phyloP scores from a whole-genome alignment of 192 early-diverging fungal species.

The Rhizoclosmatium globosum region DNA sequence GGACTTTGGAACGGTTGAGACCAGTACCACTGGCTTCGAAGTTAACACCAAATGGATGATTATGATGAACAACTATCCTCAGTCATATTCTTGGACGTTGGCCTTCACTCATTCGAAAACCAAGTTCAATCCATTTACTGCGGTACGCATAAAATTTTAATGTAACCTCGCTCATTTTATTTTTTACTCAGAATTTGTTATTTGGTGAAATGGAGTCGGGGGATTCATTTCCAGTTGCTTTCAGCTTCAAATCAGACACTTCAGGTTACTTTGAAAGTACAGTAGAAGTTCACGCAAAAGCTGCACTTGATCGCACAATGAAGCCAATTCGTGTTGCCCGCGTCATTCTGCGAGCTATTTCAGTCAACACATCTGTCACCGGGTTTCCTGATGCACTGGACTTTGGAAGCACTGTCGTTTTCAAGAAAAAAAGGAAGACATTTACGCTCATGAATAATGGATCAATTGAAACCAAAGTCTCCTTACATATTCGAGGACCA shows the following conservation, averaged over 20 bases:
- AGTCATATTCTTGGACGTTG: constrained; percentile 59
- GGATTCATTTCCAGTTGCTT: constrained; percentile 58
- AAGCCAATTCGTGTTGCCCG: constrained; percentile 52
- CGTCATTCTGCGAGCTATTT: constrained; percentile 56
- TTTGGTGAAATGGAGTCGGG: constrained; percentile 57
- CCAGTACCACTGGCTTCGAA: constrained; percentile 42
- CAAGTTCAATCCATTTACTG: constrained; percentile 61
- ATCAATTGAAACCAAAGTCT: constrained; percentile 54
- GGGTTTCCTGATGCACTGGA: constrained; percentile 65
- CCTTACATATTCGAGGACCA: constrained; percentile 53
- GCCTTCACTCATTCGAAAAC: constrained; percentile 52
- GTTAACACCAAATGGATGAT: constrained; percentile 53
- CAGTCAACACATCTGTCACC: constrained; percentile 55
- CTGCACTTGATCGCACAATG: constrained; percentile 52
- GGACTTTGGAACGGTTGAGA: constrained; percentile 64
- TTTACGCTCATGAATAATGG: constrained; percentile 62
- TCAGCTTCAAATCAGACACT: constrained; percentile 57
- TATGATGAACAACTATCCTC: constrained; percentile 56
- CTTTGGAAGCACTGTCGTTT: constrained; percentile 63
- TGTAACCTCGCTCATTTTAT: neutral
- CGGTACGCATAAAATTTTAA: constrained; percentile 23
- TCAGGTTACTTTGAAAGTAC: constrained; percentile 59
- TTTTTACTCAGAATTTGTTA: constrained; percentile 35
- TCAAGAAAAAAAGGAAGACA: constrained; percentile 42
- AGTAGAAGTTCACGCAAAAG: constrained; percentile 57